Conservation (phyloP, 768 basidiomycete species). For the Tricholoma sp. region DNA sequence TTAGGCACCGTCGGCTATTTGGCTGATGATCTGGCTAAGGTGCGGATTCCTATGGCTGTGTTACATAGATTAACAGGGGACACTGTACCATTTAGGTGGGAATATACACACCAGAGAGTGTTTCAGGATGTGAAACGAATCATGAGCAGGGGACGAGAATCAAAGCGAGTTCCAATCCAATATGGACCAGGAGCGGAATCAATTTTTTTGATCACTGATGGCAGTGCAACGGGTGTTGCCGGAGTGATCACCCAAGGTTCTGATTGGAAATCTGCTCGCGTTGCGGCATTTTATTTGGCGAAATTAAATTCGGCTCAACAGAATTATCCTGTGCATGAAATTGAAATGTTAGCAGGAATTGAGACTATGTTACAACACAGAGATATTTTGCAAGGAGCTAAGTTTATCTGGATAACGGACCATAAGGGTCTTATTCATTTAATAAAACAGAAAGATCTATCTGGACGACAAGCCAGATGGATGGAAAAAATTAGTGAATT, state of each 20-base stretch:
- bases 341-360: too few species aligned
- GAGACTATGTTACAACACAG: slow-evolving; percentile 3
- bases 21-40: slow-evolving; percentile 10
- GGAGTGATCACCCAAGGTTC: too few species aligned
- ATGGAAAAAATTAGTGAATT: slow-evolving; percentile 6
- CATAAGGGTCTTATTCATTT: background rate
- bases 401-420: slow-evolving; percentile 14
- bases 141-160: background rate
- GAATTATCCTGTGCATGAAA: too few species aligned
- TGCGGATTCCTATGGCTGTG: too few species aligned
- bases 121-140: slow-evolving; percentile 23
- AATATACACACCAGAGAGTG: slow-evolving; percentile 8
- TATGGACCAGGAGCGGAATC: slow-evolving; percentile 3
- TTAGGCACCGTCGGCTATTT: slow-evolving; percentile 3
- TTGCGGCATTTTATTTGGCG: too few species aligned
- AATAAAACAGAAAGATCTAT: background rate
- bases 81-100: slow-evolving; percentile 7
- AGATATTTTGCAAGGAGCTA: slow-evolving; percentile 12
- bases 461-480: background rate
- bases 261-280: too few species aligned
- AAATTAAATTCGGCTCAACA: too few species aligned
- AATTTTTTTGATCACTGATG: slow-evolving; percentile 9
- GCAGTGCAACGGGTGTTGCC: too few species aligned
- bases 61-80: slow-evolving; percentile 12
- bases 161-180: slow-evolving; percentile 5